These are phyloP conservation scores for Pulveroboletus sp. DNA, from an alignment of 768 basidiomycete genomes.

Conservation along the genomic window DNA sequence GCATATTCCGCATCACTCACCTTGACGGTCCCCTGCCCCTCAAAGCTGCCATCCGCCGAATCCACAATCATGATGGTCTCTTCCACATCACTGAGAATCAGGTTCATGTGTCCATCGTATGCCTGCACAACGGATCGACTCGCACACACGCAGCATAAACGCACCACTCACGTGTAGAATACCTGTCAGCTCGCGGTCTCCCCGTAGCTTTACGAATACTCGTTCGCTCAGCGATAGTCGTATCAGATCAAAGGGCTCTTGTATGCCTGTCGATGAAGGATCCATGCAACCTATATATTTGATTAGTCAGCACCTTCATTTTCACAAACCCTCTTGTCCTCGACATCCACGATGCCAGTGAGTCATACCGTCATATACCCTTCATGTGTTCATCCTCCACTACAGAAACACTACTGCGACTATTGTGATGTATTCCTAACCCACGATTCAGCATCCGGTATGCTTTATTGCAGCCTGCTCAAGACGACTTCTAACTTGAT, in stretches of 20 bases:
- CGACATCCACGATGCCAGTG: constrained; percentile 59
- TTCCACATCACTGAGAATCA: constrained; percentile 96
- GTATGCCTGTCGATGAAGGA: constrained; percentile 68
- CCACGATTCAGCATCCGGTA: constrained; percentile 91
- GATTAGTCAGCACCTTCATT: constrained; percentile 27
- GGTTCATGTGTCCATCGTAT: constrained; percentile 99
- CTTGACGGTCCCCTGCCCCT: constrained; percentile 62
- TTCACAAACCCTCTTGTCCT: constrained; percentile 19
- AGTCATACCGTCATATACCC: constrained; percentile 24
- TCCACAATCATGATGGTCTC: constrained; percentile 98
- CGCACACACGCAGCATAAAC: background rate
- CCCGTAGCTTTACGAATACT: constrained; percentile 95
- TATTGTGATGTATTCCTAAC: constrained; percentile 94
- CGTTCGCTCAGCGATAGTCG: constrained; percentile 95
- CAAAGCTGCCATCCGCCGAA: constrained; percentile 59
- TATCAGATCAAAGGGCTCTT: constrained; percentile 97
- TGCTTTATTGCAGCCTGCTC: constrained; percentile 15
- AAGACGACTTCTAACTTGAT: constrained; percentile 7
- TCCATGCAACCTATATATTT: constrained; percentile 50
- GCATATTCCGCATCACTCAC: constrained; percentile 35
- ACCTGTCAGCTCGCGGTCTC: constrained; percentile 89
- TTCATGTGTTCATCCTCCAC: constrained; percentile 3
- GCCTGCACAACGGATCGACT: constrained; percentile 55
- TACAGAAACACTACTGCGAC: constrained; percentile 90
- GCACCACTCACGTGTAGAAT: constrained; percentile 78